phyloP scores from a whole-genome alignment of 148 eudicot genomes.

The Dianthus caryophyllus region DNA sequence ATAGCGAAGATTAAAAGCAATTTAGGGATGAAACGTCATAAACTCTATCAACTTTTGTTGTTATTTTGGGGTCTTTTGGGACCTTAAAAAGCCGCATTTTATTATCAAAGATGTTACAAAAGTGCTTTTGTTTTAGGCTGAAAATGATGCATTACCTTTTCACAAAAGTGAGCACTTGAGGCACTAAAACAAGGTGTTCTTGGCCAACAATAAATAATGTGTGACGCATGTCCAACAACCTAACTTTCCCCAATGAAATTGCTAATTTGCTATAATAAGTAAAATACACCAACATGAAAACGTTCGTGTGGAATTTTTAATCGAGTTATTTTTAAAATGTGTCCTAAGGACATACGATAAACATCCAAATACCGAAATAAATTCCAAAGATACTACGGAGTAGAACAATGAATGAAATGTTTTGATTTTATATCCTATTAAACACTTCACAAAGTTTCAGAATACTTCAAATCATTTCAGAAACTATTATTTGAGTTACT shows the following conservation, averaged over 20 bases:
- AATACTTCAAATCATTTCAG: too few relatives aligned
- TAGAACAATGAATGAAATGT: too few relatives aligned
- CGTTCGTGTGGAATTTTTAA: too few relatives aligned
- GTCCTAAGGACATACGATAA: too few relatives aligned
- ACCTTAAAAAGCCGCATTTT: conserved; percentile 12
- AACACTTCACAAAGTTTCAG: too few relatives aligned
- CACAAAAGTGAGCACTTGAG: conserved; percentile 21
- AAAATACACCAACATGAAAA: not conserved
- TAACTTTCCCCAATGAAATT: not conserved
- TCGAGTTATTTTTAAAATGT: too few relatives aligned
- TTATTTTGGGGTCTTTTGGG: not conserved
- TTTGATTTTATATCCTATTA: too few relatives aligned
- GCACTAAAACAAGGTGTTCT: conserved; percentile 14
- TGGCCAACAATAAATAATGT: conserved; percentile 25
- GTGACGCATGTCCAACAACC: conserved; percentile 28
- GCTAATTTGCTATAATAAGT: not conserved
- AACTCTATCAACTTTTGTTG: not conserved
- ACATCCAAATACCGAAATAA: too few relatives aligned
- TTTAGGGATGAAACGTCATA: not conserved
- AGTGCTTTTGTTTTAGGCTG: conserved; percentile 16
- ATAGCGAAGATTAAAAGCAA: too few relatives aligned
- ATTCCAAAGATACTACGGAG: too few relatives aligned
- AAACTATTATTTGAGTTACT: too few relatives aligned
- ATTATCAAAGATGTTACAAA: conserved; percentile 18
- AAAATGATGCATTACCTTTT: conserved; percentile 28